These are phyloP conservation scores for Aspergillus affinis DNA, from an alignment of 495 filamentous ascomycete genomes.

Conservation along the genomic window DNA sequence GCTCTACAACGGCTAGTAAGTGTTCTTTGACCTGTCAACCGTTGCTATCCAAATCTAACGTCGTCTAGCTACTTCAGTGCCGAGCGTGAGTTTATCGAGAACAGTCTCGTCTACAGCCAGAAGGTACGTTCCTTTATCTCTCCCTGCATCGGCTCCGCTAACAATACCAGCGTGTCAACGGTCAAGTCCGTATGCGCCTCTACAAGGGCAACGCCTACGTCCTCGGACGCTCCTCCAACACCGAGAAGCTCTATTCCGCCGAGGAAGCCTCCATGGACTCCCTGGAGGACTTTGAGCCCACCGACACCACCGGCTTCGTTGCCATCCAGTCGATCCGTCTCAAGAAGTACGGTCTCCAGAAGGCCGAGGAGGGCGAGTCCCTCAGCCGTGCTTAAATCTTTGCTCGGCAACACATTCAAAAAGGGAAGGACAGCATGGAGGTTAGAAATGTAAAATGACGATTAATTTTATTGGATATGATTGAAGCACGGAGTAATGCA, in stretches of 20 bases:
- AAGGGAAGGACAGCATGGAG: background rate
- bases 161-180: conserved; percentile 49
- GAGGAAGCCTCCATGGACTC: conserved; percentile 85
- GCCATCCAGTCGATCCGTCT: conserved; percentile 48
- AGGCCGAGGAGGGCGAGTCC: conserved; percentile 59
- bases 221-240: conserved; percentile 71
- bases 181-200: conserved; percentile 64
- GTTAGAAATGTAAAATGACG: background rate
- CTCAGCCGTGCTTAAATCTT: conserved; percentile 16
- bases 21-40: background rate
- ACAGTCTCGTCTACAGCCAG: conserved; percentile 68
- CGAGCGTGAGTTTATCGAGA: conserved; percentile 77
- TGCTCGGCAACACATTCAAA: background rate
- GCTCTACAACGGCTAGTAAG: conserved; percentile 19
- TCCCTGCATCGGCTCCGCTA: background rate
- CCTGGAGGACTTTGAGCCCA: conserved; percentile 75
- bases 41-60: conserved; percentile 25
- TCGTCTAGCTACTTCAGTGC: conserved; percentile 84
- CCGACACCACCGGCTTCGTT: conserved; percentile 78
- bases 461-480: background rate
- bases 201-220: conserved; percentile 80
- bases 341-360: conserved; percentile 81
- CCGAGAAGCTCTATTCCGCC: conserved; percentile 83
- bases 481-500: background rate
- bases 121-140: conserved; percentile 34